These are phyloP conservation scores for Termitomyces sp. DNA, from an alignment of 768 basidiomycete genomes.

Conservation along the genomic window DNA sequence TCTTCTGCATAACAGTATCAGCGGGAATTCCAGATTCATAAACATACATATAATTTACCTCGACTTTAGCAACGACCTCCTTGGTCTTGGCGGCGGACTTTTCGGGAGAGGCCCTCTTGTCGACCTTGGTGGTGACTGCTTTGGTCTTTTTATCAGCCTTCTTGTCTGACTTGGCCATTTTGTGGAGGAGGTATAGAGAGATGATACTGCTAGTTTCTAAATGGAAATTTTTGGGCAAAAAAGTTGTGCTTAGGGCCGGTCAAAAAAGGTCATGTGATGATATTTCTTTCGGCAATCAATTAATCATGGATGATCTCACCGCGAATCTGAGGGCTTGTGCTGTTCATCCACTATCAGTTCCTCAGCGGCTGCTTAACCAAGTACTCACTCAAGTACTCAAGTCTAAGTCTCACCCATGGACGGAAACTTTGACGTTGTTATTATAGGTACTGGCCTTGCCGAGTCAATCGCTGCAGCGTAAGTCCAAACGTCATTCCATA, in stretches of 20 bases:
- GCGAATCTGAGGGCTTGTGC: background rate
- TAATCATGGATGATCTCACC: background rate
- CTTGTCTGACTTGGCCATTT: slow-evolving; percentile 50
- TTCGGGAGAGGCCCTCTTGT: slow-evolving; percentile 28
- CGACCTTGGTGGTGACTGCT: slow-evolving; percentile 29
- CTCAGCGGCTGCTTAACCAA: background rate
- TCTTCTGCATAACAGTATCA: slow-evolving; percentile 16
- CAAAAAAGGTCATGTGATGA: slow-evolving; percentile 10
- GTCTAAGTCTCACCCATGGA: slow-evolving; percentile 24
- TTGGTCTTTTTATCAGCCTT: slow-evolving; percentile 39
- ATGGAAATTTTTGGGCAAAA: slow-evolving; percentile 25
- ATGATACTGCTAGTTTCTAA: slow-evolving; percentile 12
- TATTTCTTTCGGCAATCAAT: background rate
- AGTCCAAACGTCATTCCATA: slow-evolving; percentile 29
- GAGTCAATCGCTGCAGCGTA: slow-evolving; percentile 90
- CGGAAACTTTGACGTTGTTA: slow-evolving; percentile 58
- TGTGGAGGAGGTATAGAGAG: slow-evolving; percentile 16
- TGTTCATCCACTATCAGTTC: background rate
- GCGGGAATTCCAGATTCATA: background rate
- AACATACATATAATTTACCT: slow-evolving; percentile 20
- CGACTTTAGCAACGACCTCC: slow-evolving; percentile 40
- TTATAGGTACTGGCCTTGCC: slow-evolving; percentile 77
- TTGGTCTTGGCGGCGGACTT: slow-evolving; percentile 35
- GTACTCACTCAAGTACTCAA: too few relatives aligned
- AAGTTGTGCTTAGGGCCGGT: slow-evolving; percentile 33